phyloP scores from a whole-genome alignment of 768 basidiomycete genomes.

The Lactarius tabidus region DNA sequence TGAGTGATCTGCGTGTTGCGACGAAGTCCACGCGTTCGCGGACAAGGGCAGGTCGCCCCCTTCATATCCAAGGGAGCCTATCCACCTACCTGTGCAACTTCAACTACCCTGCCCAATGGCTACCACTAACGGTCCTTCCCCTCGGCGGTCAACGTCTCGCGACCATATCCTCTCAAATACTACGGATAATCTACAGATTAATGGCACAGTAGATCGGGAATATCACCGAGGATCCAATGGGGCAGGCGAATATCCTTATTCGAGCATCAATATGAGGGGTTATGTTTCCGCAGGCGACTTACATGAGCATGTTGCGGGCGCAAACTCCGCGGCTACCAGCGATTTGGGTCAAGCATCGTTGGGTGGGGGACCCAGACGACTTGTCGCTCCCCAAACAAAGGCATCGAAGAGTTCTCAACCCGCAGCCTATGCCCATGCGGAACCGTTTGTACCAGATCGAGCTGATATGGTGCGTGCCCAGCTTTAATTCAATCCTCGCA shows the following conservation, averaged over 20 bases:
- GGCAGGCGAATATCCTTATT: too few relatives aligned
- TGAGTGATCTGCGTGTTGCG: not conserved
- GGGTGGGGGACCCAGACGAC: not conserved
- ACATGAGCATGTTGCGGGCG: too few relatives aligned
- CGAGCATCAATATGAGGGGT: too few relatives aligned
- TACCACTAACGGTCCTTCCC: not conserved
- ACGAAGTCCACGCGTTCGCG: not conserved
- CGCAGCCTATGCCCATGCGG: too few relatives aligned
- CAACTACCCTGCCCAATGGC: not conserved
- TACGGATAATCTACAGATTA: too few relatives aligned
- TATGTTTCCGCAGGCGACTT: too few relatives aligned
- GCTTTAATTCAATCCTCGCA: too few relatives aligned
- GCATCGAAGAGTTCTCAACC: not conserved
- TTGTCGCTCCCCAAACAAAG: too few relatives aligned
- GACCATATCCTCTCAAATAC: not conserved
- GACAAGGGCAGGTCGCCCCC: not conserved
- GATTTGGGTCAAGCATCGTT: not conserved
- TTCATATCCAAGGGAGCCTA: not conserved
- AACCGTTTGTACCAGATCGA: too few relatives aligned
- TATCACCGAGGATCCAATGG: too few relatives aligned
- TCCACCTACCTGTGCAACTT: not conserved
- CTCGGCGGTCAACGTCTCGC: not conserved
- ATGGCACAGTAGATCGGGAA: too few relatives aligned
- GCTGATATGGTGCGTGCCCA: too few relatives aligned
- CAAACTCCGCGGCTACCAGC: not conserved